A percentile compares a stretch with the other conserved stretches of the same genome.
Conservation (phyloP, 1,284 basidiomycete species). For the Apiotrichum brassicae region DNA sequence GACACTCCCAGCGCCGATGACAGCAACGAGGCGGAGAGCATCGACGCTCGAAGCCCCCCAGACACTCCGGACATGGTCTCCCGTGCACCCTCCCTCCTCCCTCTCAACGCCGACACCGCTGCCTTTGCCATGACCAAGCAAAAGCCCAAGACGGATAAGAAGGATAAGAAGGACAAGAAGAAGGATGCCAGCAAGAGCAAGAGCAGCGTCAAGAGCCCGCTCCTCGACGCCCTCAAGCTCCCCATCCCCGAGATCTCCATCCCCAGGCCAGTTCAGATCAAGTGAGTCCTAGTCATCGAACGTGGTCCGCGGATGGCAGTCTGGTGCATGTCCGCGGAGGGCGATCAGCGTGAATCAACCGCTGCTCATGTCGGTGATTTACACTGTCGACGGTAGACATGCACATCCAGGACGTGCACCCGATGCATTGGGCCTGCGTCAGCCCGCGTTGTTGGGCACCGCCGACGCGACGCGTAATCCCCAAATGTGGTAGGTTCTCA, state of each 20-base stretch:
- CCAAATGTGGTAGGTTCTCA: background rate
- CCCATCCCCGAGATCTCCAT: slow-evolving; percentile 22
- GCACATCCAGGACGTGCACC: too few relatives aligned
- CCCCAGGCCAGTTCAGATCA: slow-evolving; percentile 24
- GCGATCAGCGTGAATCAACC: too few relatives aligned
- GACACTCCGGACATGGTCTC: background rate
- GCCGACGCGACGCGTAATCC: background rate
- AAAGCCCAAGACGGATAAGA: background rate
- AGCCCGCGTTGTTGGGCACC: background rate
- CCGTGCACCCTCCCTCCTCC: slow-evolving; percentile 3
- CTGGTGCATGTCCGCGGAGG: too few relatives aligned
- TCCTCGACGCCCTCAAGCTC: slow-evolving; percentile 21
- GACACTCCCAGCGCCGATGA: background rate
- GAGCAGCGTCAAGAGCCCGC: slow-evolving; percentile 9
- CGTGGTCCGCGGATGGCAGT: too few relatives aligned
- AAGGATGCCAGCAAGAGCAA: slow-evolving; percentile 1
- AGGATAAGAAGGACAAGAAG: background rate
- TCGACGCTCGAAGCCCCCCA: background rate
- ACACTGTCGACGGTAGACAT: too few relatives aligned
- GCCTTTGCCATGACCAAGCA: background rate
- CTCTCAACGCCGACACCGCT: background rate
- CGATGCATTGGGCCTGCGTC: too few relatives aligned
- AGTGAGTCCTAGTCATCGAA: too few relatives aligned
- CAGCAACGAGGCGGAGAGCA: too few relatives aligned
- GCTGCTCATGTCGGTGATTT: too few relatives aligned